Evolutionary conservation across 192 early-diverging fungal genomes (phyloP).

Genomic region (Umbelopsis vinacea): DNA sequence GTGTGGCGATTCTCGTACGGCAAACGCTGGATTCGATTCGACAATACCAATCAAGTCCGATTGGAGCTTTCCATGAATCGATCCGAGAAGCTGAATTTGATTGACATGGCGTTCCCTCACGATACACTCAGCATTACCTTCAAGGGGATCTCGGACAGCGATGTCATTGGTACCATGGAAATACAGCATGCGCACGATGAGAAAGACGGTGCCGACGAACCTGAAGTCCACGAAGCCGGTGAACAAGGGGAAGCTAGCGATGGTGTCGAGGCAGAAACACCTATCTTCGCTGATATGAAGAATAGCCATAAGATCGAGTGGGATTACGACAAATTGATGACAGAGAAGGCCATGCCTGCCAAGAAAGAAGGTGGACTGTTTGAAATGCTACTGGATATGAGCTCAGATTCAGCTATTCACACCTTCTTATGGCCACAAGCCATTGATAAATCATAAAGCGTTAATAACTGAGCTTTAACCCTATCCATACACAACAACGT

Average conservation of each 20-base stretch:
- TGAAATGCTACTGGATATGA: constrained; percentile 19
- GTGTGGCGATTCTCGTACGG: constrained; percentile 39
- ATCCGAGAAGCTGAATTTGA: background rate
- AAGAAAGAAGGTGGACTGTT: constrained; percentile 20
- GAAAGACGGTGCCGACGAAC: background rate
- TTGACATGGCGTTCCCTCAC: constrained; percentile 14
- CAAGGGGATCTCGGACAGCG: background rate
- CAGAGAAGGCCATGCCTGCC: background rate
- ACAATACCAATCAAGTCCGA: constrained; percentile 36
- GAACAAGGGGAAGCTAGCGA: background rate
- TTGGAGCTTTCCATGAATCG: constrained; percentile 28
- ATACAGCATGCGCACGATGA: constrained; percentile 5
- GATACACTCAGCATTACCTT: constrained; percentile 1
- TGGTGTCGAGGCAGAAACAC: background rate
- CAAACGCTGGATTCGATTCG: constrained; percentile 38
- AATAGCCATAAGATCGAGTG: constrained; percentile 2
- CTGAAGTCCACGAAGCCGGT: background rate
- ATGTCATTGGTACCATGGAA: constrained; percentile 15
- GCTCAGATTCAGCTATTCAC: constrained; percentile 20
- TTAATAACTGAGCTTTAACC: background rate
- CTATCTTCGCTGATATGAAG: constrained; percentile 15
- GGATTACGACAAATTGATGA: constrained; percentile 3
- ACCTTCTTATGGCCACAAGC: constrained; percentile 13
- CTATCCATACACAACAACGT: background rate
- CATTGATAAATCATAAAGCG: background rate